Conservation (phyloP, 805 yeast genomes). For the Candida railenensis region DNA sequence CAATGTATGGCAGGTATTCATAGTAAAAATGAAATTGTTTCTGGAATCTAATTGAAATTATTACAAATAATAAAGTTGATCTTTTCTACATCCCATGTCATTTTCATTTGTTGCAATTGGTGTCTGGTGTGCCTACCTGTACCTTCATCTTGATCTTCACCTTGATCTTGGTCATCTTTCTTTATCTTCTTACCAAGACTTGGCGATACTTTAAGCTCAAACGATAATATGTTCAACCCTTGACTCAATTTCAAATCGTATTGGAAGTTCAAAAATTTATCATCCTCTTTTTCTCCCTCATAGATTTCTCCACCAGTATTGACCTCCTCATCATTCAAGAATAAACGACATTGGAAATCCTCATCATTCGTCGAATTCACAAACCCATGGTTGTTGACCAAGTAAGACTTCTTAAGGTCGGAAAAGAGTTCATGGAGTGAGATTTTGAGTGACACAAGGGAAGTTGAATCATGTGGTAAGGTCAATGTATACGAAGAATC, state of each 20-base stretch:
- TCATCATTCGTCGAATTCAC: slow-evolving; percentile 35
- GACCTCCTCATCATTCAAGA: slow-evolving; percentile 39
- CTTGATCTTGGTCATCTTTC: slow-evolving; percentile 19
- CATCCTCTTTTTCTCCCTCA: slow-evolving; percentile 24
- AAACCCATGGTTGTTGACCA: slow-evolving; percentile 30
- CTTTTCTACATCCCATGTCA: slow-evolving; percentile 46
- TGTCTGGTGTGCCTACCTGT: slow-evolving; percentile 45
- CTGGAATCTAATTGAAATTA: neutral
- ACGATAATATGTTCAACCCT: slow-evolving; percentile 39
- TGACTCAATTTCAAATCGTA: slow-evolving; percentile 40
- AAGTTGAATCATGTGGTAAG: slow-evolving; percentile 36
- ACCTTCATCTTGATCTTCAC: slow-evolving; percentile 21
- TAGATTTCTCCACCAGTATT: slow-evolving; percentile 28
- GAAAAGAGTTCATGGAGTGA: slow-evolving; percentile 33
- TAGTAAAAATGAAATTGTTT: slow-evolving; percentile 10
- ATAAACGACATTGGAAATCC: slow-evolving; percentile 40
- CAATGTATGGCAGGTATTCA: neutral
- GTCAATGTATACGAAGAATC: slow-evolving; percentile 35
- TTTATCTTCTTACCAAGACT: slow-evolving; percentile 35
- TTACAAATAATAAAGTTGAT: slow-evolving; percentile 28
- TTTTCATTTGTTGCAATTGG: slow-evolving; percentile 43
- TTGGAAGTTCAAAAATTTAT: slow-evolving; percentile 22
- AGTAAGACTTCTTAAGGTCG: slow-evolving; percentile 29
- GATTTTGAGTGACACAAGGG: slow-evolving; percentile 33
- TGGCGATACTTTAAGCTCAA: slow-evolving; percentile 44